A percentile compares a stretch with the other conserved stretches of the same genome.
These are phyloP conservation scores for Lippia alba DNA, from an alignment of 305 asterid genomes.

Conservation along the genomic window DNA sequence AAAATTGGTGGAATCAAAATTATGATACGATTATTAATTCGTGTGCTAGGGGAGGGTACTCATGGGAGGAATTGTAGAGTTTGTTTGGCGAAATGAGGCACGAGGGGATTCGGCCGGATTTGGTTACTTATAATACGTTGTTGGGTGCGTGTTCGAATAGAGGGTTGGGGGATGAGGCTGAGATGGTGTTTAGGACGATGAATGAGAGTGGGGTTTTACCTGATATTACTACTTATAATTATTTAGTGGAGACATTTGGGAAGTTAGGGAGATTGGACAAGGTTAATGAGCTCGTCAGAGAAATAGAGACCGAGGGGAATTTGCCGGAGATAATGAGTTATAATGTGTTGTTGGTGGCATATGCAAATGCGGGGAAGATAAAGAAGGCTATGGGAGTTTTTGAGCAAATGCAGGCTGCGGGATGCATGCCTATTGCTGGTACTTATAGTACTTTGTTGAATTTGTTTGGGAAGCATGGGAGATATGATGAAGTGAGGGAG, in stretches of 20 bases:
- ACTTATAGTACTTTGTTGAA: conserved; percentile 85
- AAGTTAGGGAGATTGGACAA: conserved; percentile 74
- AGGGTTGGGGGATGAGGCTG: conserved; percentile 89
- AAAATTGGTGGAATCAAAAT: too few species aligned
- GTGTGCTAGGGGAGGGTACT: conserved; percentile 90
- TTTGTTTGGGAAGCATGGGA: conserved; percentile 85
- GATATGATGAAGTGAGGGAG: conserved; percentile 90
- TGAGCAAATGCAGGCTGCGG: conserved; percentile 92
- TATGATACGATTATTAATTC: conserved; percentile 87
- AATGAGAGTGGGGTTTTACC: conserved; percentile 91
- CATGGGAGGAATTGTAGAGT: conserved; percentile 94
- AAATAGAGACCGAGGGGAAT: conserved; percentile 87
- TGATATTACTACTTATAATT: conserved; percentile 76
- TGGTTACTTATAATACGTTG: conserved; percentile 85
- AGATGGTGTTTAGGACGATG: conserved; percentile 97
- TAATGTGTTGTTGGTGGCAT: conserved; percentile 90
- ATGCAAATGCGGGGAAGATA: conserved; percentile 67
- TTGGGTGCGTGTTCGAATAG: conserved; percentile 83
- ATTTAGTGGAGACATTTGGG: conserved; percentile 85
- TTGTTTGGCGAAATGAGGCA: conserved; percentile 98
- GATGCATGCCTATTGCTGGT: conserved; percentile 87
- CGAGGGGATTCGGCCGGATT: conserved; percentile 93
- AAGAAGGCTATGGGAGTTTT: conserved; percentile 90
- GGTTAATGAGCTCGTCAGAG: conserved; percentile 76
- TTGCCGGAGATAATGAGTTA: conserved; percentile 87